phyloP scores from a whole-genome alignment of 2,329 filamentous ascomycete genomes.

The Pseudocercospora cruenta region DNA sequence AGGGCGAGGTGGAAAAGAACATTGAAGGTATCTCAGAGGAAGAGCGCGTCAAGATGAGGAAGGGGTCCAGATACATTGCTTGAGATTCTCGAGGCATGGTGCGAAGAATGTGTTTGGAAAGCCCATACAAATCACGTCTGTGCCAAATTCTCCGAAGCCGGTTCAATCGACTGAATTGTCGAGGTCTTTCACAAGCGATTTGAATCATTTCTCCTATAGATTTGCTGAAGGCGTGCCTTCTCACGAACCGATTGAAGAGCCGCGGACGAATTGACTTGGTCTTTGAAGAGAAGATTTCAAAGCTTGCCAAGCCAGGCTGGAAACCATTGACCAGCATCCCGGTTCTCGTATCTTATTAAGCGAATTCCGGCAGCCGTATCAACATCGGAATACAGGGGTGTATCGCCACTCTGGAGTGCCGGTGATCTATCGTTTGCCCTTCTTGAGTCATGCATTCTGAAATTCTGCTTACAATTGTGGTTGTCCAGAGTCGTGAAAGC shows the following conservation, averaged over 20 bases:
- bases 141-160: no score
- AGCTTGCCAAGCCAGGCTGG: no score
- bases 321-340: background rate
- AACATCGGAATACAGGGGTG: background rate
- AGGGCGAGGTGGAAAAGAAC: background rate
- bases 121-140: no score
- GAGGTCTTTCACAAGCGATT: no score
- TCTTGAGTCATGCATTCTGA: no score
- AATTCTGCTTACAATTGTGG: no score
- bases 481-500: background rate
- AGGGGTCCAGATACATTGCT: conserved; percentile 8
- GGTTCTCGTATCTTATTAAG: background rate
- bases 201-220: no score
- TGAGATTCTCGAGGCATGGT: background rate
- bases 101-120: no score
- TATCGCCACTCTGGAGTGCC: background rate
- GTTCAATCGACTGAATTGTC: no score
- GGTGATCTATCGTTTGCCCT: no score
- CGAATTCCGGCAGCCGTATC: background rate
- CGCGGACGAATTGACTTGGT: background rate
- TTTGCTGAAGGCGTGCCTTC: no score
- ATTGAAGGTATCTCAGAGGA: conserved; percentile 11
- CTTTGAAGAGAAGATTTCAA: background rate
- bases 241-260: no score
- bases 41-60: conserved; percentile 6